Evolutionary conservation across 768 basidiomycete genomes (phyloP).

Genomic region (Sporobolomyces roseus): DNA sequence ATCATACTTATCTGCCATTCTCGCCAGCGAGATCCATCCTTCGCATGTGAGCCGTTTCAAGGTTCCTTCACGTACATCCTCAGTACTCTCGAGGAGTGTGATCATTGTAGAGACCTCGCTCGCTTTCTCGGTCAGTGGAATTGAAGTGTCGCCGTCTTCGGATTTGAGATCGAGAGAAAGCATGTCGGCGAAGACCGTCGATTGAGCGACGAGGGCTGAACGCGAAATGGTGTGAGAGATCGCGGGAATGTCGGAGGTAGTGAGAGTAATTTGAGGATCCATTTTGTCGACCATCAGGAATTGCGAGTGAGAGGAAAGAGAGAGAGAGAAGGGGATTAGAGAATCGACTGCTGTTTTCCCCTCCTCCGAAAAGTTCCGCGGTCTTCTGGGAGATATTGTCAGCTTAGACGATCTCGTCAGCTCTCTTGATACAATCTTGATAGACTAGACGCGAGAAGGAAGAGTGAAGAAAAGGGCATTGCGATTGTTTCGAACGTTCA

Average conservation of each 20-base stretch:
- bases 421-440: no score
- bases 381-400: neutral
- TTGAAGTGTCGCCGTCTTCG: neutral
- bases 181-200: slow-evolving; percentile 21
- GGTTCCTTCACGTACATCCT: neutral
- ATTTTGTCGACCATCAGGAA: neutral
- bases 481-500: no score
- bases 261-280: neutral
- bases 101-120: neutral
- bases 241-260: slow-evolving; percentile 10
- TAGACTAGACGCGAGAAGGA: no score
- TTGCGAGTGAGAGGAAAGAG: neutral
- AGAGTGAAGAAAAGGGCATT: no score
- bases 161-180: neutral
- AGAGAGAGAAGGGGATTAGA: neutral
- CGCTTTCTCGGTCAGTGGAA: neutral
- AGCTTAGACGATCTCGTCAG: no score
- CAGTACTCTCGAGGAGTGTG: neutral
- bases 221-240: neutral
- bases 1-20: slow-evolving; percentile 18
- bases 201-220: slow-evolving; percentile 7
- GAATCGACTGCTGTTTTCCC: neutral
- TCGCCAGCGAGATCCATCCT: slow-evolving; percentile 4
- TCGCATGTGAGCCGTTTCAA: neutral
- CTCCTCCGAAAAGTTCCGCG: neutral